Conservation (phyloP, 208 protist genomes). For the Naegleria fowleri region DNA sequence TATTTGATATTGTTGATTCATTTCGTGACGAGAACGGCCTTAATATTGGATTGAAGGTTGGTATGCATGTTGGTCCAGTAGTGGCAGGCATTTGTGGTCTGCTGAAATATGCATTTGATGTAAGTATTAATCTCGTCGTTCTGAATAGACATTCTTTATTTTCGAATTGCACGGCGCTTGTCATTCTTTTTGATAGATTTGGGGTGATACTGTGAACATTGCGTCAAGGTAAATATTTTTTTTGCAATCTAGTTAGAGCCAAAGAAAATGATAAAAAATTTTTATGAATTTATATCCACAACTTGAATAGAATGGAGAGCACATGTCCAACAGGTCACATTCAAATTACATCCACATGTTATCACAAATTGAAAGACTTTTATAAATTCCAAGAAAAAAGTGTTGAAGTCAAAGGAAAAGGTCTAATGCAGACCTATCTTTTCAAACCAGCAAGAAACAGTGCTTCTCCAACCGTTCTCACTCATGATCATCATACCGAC, state of each 20-base stretch:
- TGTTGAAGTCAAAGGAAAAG: constrained; percentile 53
- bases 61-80: background rate
- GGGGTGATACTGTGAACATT: background rate
- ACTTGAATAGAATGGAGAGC: background rate
- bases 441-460: constrained; percentile 26
- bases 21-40: background rate
- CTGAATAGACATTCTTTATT: no score
- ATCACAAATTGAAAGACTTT: background rate
- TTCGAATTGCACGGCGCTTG: no score
- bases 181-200: background rate
- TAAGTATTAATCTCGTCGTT: no score
- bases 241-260: no score
- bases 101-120: background rate
- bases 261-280: no score
- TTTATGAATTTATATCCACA: no score
- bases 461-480: no score
- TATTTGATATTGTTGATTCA: background rate
- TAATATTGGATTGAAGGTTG: background rate
- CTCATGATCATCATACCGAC: no score
- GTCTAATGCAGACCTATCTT: constrained; percentile 44
- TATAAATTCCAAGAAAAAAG: constrained; percentile 44
- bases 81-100: background rate
- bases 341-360: constrained; percentile 17
- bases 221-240: background rate
- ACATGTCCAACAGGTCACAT: background rate